phyloP scores from a whole-genome alignment of 2,329 filamentous ascomycete genomes.

The Ceratocystiopsis brevicomis region DNA sequence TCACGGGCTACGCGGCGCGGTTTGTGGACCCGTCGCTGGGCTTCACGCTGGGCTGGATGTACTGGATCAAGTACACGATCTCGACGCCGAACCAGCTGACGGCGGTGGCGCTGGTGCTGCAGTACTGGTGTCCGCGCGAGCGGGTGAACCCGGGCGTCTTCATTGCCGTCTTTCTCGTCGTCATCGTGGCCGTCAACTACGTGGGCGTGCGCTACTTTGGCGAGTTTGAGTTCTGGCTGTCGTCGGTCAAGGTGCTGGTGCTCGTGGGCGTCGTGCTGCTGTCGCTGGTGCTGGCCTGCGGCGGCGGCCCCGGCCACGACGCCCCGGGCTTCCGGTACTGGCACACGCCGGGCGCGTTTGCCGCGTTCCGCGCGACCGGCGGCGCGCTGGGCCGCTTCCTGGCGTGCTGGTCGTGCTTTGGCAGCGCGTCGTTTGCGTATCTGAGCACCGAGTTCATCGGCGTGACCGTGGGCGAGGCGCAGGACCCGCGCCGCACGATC shows the following conservation, averaged over 20 bases:
- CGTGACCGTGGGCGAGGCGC: conserved; percentile 9
- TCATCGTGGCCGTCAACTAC: no score
- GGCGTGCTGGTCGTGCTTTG: conserved; percentile 12
- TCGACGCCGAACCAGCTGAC: conserved; percentile 18
- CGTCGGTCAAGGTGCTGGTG: conserved; percentile 20
- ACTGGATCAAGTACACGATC: conserved; percentile 22
- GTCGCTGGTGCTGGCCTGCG: conserved; percentile 25
- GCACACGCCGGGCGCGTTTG: conserved; percentile 34
- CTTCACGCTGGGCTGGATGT: conserved; percentile 31
- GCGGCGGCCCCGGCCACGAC: conserved; percentile 6
- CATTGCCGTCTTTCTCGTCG: no score
- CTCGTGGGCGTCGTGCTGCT: conserved; percentile 27
- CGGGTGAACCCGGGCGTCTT: no score
- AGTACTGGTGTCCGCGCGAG: no score
- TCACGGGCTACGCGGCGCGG: conserved; percentile 26
- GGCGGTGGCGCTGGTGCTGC: no score
- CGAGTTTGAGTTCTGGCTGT: conserved; percentile 26
- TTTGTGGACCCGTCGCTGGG: conserved; percentile 26
- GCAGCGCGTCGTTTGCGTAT: conserved; percentile 11
- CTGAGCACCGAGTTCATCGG: conserved; percentile 11
- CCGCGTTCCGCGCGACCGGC: conserved; percentile 22
- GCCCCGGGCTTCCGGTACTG: conserved; percentile 18
- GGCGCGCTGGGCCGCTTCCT: conserved; percentile 9
- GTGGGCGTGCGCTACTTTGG: conserved; percentile 21
- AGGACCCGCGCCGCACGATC: conserved; percentile 9